A percentile compares a stretch with the other conserved stretches of the same genome.
These are phyloP conservation scores for Mortierella sp. DNA, from an alignment of 371 early-diverging fungal genomes.

Conservation along the genomic window DNA sequence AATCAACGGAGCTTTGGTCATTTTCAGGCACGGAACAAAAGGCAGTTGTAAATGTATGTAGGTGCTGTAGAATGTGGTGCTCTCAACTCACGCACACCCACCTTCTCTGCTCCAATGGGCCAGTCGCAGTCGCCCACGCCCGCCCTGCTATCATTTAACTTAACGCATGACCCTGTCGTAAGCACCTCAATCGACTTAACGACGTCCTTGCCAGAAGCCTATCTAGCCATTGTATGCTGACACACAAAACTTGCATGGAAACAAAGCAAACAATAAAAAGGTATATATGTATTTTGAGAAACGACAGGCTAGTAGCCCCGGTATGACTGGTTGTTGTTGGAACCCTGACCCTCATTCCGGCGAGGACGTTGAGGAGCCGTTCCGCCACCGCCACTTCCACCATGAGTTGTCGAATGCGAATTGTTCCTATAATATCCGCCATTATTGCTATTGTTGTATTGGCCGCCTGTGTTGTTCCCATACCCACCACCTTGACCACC, in stretches of 20 bases:
- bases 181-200: neutral
- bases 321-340: slow-evolving; percentile 8
- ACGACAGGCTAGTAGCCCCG: neutral
- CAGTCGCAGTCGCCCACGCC: slow-evolving; percentile 11
- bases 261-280: neutral
- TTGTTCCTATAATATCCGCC: neutral
- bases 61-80: neutral
- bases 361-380: slow-evolving; percentile 22
- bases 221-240: neutral
- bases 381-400: slow-evolving; percentile 3
- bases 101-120: neutral
- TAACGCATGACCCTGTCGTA: no score
- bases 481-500: neutral
- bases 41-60: neutral
- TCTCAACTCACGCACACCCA: neutral
- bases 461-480: neutral
- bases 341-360: slow-evolving; percentile 20
- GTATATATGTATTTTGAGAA: neutral
- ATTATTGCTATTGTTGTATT: slow-evolving; percentile 9
- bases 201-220: neutral
- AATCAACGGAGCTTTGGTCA: neutral
- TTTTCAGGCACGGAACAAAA: neutral
- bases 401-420: neutral
- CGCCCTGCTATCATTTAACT: no score
- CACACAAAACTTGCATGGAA: neutral